Percentiles rank a stretch among this genome's conserved stretches.
Evolutionary conservation across 169 alveolate species (phyloP).

Genomic region (Amoebophrya sp.): DNA sequence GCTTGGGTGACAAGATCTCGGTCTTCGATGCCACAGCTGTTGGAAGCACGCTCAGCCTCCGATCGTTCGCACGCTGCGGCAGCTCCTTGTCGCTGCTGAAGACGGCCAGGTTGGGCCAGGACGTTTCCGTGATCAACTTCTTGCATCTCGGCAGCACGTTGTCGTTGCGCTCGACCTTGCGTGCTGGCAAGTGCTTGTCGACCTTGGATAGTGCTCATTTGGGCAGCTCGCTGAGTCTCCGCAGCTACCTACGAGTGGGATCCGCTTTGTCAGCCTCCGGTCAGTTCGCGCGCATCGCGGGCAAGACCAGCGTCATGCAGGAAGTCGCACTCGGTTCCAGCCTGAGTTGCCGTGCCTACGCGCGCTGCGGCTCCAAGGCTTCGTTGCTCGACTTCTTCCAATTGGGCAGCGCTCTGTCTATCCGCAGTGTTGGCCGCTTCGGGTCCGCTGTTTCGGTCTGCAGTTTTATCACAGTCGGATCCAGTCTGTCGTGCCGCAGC

Average conservation of each 20-base stretch:
- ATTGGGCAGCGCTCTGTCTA: not conserved
- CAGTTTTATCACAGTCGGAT: not conserved
- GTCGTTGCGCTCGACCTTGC: not conserved
- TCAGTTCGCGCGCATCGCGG: not conserved
- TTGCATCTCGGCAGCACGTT: slow-evolving; percentile 20
- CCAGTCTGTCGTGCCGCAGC: not conserved
- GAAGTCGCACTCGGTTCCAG: not conserved
- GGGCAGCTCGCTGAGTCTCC: not conserved
- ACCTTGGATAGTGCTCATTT: not conserved
- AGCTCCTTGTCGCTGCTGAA: not conserved
- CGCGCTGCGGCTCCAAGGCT: not conserved
- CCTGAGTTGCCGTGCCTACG: not conserved
- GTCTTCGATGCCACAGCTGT: not conserved
- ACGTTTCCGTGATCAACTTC: not conserved
- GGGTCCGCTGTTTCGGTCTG: not conserved
- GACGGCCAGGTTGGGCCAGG: not conserved
- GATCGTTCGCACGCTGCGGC: not conserved
- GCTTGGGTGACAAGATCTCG: not conserved
- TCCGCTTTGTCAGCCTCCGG: not conserved
- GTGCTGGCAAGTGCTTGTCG: not conserved
- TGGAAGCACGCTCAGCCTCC: not conserved
- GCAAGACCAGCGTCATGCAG: slow-evolving; percentile 2
- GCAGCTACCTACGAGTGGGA: not conserved
- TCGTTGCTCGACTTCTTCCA: not conserved
- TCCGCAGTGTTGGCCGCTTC: not conserved